A percentile compares a stretch with the other conserved stretches of the same genome.
Evolutionary conservation across 345 rosid genomes (phyloP).

Genomic region (Cochlearia excelsa): DNA sequence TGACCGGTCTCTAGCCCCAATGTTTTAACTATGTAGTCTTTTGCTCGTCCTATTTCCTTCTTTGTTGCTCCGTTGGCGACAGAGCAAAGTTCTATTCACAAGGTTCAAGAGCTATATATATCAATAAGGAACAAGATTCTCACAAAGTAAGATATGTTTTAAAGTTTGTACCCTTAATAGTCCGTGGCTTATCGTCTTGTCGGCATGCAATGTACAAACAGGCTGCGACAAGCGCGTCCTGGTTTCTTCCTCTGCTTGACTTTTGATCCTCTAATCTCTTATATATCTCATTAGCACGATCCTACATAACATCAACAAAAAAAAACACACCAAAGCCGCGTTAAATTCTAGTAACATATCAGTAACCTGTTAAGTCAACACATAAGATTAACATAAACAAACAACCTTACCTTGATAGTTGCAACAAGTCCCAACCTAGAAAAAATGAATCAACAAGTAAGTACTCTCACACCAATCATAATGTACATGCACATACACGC

Average conservation of each 20-base stretch:
- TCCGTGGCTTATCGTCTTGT: constrained; percentile 97
- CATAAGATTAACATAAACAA: not conserved
- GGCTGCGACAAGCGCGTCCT: constrained; percentile 97
- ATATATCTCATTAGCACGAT: constrained; percentile 95
- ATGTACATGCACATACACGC: not conserved
- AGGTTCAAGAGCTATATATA: constrained; percentile 60
- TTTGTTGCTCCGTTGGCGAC: constrained; percentile 98
- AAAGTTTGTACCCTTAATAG: constrained; percentile 87
- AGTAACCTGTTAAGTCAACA: not conserved
- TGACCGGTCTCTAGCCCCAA: constrained; percentile 89
- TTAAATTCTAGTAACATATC: not conserved
- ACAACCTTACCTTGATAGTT: constrained; percentile 80
- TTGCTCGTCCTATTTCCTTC: constrained; percentile 99
- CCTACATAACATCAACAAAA: constrained; percentile 45
- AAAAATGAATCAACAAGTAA: constrained; percentile 19
- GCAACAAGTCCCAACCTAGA: constrained; percentile 95
- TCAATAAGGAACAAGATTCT: constrained; percentile 52
- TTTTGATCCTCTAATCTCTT: constrained; percentile 97
- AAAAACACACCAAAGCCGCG: not conserved
- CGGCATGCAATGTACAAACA: constrained; percentile 98
- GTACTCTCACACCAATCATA: not conserved
- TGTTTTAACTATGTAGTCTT: constrained; percentile 97
- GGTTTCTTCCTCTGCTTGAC: constrained; percentile 99
- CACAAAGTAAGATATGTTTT: constrained; percentile 47
- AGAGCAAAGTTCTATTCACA: constrained; percentile 92